Percentiles rank a stretch among this genome's conserved stretches.
Conservation (phyloP, 225 moss, liverwort and hornwort species). For the Pleurozium schreberi region DNA sequence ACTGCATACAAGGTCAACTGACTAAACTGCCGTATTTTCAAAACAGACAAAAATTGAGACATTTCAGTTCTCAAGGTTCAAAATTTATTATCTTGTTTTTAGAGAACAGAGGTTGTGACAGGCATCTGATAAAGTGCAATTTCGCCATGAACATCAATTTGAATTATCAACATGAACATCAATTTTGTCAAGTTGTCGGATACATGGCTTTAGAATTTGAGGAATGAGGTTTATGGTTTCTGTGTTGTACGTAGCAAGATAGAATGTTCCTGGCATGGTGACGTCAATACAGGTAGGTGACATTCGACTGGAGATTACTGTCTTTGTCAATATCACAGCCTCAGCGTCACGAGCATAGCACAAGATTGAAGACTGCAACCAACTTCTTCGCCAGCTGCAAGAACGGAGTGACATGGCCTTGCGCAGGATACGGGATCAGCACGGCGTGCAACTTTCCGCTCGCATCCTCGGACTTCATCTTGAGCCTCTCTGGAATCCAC, state of each 20-base stretch:
- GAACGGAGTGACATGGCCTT: slow-evolving; percentile 21
- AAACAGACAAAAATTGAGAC: background rate
- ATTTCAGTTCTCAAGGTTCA: background rate
- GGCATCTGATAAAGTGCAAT: background rate
- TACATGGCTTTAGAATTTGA: too few species aligned
- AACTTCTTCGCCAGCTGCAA: slow-evolving; percentile 31
- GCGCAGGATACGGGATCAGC: slow-evolving; percentile 8
- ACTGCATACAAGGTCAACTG: background rate
- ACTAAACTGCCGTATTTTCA: background rate
- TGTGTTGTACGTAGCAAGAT: too few species aligned
- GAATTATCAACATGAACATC: too few species aligned
- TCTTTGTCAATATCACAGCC: background rate
- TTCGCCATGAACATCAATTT: background rate
- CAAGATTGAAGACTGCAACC: background rate
- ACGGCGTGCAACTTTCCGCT: slow-evolving; percentile 7
- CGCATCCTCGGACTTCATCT: background rate
- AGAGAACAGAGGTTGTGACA: background rate
- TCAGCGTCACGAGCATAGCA: background rate
- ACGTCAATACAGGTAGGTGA: too few species aligned
- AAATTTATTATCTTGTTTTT: too few species aligned
- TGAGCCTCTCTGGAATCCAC: background rate
- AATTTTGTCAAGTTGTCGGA: too few species aligned
- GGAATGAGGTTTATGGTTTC: too few species aligned
- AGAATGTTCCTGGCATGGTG: too few species aligned
- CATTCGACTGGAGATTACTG: background rate